phyloP scores from a whole-genome alignment of 352 stramenopile genomes.

The Globisporangium spinosum region DNA sequence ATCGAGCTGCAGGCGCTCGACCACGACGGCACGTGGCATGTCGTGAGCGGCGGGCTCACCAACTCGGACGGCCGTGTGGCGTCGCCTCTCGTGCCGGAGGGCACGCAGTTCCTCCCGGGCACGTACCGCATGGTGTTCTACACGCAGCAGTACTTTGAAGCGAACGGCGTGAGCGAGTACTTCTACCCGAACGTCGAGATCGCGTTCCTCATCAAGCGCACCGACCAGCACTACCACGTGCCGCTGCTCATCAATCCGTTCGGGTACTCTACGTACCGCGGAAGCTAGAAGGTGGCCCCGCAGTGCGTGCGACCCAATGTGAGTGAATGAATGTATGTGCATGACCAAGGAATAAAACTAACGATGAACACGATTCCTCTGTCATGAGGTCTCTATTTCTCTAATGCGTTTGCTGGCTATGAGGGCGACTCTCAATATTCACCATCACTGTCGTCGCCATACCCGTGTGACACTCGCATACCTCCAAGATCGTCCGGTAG shows the following conservation, averaged over 20 bases:
- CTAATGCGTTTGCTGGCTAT: not conserved
- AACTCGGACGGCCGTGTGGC: conserved; percentile 75
- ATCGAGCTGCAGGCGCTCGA: conserved; percentile 62
- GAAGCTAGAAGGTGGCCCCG: conserved; percentile 42
- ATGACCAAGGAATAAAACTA: not conserved
- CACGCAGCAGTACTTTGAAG: conserved; percentile 78
- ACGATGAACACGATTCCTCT: not conserved
- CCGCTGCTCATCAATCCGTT: conserved; percentile 89
- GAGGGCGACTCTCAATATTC: conserved; percentile 3
- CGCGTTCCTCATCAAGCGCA: conserved; percentile 71
- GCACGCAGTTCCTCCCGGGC: conserved; percentile 33
- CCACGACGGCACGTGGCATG: conserved; percentile 29
- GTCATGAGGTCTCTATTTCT: not conserved
- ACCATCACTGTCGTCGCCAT: not conserved
- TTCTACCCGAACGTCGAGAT: conserved; percentile 88
- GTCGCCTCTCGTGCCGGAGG: conserved; percentile 43
- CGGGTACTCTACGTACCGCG: conserved; percentile 88
- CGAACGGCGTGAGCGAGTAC: conserved; percentile 54
- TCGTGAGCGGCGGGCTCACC: conserved; percentile 51
- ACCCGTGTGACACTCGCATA: conserved; percentile 10
- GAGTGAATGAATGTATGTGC: not conserved
- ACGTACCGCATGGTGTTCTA: conserved; percentile 84
- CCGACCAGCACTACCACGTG: conserved; percentile 84
- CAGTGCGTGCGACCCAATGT: too few relatives aligned
- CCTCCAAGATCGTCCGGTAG: conserved; percentile 39